Percentiles rank a stretch among this genome's conserved stretches.
Evolutionary conservation across 2,329 filamentous ascomycete species (phyloP).

Genomic region (Pseudogymnoascus sp.): DNA sequence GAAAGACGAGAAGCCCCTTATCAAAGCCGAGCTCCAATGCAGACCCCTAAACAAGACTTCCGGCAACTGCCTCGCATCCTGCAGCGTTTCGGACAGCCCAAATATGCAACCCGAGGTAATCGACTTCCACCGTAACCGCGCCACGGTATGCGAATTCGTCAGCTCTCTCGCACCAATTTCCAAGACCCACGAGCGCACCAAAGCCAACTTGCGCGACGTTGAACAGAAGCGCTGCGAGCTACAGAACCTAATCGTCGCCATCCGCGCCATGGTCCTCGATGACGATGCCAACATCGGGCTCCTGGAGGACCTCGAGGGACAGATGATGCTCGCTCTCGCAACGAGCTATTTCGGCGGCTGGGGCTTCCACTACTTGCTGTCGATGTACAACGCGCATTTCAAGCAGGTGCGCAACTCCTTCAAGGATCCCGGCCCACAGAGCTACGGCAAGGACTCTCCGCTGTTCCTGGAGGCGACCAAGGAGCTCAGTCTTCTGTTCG

Average conservation of each 20-base stretch:
- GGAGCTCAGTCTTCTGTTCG: conserved; percentile 38
- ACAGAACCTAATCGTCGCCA: conserved; percentile 25
- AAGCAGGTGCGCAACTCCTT: conserved; percentile 55
- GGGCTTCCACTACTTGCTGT: conserved; percentile 52
- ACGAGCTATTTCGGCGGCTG: conserved; percentile 40
- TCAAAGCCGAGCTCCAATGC: conserved; percentile 2
- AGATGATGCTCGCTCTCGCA: conserved; percentile 43
- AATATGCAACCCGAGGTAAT: conserved; percentile 30
- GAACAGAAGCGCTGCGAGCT: conserved; percentile 23
- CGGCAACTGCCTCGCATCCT: not conserved
- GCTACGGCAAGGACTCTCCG: conserved; percentile 44
- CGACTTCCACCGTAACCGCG: conserved; percentile 47
- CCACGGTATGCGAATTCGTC: conserved; percentile 43
- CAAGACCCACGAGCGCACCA: not conserved
- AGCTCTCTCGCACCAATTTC: conserved; percentile 35
- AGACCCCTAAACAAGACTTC: not conserved
- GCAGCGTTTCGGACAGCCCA: not conserved
- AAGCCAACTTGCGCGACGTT: not conserved
- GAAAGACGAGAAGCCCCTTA: not conserved
- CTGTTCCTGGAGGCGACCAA: conserved; percentile 46
- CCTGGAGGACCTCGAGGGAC: conserved; percentile 45
- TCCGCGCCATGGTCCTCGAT: conserved; percentile 31
- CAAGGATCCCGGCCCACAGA: conserved; percentile 51
- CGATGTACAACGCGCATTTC: conserved; percentile 48
- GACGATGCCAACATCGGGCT: conserved; percentile 41